phyloP scores from a whole-genome alignment of 208 protist species.

The Trypanosoma scelopori region DNA sequence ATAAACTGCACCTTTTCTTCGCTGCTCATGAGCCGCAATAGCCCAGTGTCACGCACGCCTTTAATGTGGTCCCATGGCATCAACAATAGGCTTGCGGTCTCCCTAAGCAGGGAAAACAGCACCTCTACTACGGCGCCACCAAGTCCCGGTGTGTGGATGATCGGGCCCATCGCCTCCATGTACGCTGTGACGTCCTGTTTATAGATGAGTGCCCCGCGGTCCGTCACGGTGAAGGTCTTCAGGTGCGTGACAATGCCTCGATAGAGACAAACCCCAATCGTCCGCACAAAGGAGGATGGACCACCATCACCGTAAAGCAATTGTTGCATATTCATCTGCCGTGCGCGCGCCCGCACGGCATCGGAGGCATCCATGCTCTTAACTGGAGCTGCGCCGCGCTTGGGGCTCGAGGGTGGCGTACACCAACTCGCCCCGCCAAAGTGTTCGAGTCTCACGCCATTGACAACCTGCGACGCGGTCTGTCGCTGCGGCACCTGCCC shows the following conservation, averaged over 20 bases:
- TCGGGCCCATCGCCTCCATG: constrained; percentile 76
- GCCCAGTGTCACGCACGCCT: constrained; percentile 74
- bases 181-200: constrained; percentile 90
- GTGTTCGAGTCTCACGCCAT: constrained; percentile 3
- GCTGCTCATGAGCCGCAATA: constrained; percentile 66
- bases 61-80: constrained; percentile 86
- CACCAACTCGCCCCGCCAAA: background rate
- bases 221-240: constrained; percentile 66
- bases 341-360: constrained; percentile 59
- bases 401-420: background rate
- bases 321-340: constrained; percentile 81
- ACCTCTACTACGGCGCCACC: constrained; percentile 81
- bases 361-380: constrained; percentile 9
- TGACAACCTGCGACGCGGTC: constrained; percentile 1
- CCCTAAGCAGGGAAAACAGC: constrained; percentile 79
- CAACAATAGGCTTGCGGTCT: constrained; percentile 79
- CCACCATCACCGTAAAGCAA: constrained; percentile 83
- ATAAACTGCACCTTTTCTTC: constrained; percentile 82
- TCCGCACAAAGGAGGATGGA: constrained; percentile 81
- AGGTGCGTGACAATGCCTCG: constrained; percentile 75
- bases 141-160: constrained; percentile 69
- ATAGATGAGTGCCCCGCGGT: constrained; percentile 79
- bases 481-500: constrained; percentile 36
- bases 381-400: background rate
- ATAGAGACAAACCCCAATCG: constrained; percentile 84